phyloP scores from a whole-genome alignment of 1,139 yeast species.

The Diutina siamensis region DNA sequence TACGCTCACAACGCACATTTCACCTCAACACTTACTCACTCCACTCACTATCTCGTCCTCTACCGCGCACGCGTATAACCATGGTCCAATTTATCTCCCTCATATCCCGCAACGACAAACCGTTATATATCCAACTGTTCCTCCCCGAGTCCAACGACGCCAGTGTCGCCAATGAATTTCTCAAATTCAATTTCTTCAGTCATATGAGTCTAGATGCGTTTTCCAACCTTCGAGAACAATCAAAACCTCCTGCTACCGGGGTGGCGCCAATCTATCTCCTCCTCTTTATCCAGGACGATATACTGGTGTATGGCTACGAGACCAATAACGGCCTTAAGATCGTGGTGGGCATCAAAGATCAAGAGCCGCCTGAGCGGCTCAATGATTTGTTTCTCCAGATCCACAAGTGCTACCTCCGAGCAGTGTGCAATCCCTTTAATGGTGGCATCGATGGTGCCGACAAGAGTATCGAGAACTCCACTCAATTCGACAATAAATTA shows the following conservation, averaged over 20 bases:
- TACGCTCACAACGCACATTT: no score
- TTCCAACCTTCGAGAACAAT: constrained; percentile 35
- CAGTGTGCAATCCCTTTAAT: constrained; percentile 49
- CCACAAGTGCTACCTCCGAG: constrained; percentile 37
- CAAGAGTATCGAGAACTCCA: constrained; percentile 10
- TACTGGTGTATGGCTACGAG: constrained; percentile 51
- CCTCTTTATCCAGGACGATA: constrained; percentile 49
- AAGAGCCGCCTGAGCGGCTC: constrained; percentile 7
- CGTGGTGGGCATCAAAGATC: constrained; percentile 32
- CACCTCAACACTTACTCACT: no score
- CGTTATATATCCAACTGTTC: constrained; percentile 48
- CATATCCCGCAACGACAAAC: constrained; percentile 45
- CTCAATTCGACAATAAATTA: background rate
- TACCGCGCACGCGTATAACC: no score
- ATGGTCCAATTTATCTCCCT: constrained; percentile 34
- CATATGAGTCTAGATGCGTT: constrained; percentile 61
- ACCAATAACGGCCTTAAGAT: constrained; percentile 51
- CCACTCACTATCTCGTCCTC: no score
- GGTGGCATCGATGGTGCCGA: constrained; percentile 16
- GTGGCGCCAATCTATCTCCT: constrained; percentile 18
- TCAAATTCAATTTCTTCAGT: constrained; percentile 50
- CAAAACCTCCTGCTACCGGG: constrained; percentile 20
- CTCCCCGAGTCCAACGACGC: constrained; percentile 15
- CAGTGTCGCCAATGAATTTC: constrained; percentile 27
- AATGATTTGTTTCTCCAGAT: constrained; percentile 27